Evolutionary conservation across 257 asterid species (phyloP), one percentile per base, ranked within the genome.

Genomic region (Solanum chilense): DNA sequence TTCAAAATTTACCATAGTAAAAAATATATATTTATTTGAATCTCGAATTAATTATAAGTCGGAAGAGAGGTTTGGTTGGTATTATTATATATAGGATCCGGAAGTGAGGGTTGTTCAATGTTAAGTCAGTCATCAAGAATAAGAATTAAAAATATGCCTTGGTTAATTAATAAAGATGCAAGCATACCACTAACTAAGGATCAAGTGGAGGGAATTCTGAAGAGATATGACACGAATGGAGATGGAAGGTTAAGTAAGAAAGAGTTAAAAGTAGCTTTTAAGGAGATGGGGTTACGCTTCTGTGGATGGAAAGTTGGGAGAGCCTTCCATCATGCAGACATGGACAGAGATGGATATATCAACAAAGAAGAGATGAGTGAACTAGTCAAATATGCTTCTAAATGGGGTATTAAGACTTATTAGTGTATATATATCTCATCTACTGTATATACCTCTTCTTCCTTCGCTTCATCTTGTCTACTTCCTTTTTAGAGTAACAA

Each of bases 171-270:
- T 25, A 44, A 78, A 45, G 84, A 78, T 44, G 84, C 64, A 27
- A 78, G 64, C 25, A 45, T 45, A 21, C 74, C 85, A 45, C 29
- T 84, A 25, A 44, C 49, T 12, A 39, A 23, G 52, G 88, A 78
- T 70, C 64, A 71, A 75, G 80, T 89, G 56, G 78, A 82, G 87
- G 21, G 37, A 9, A 25, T 85, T 3, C 80, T 90, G 18, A 41
- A 41, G 31, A n/a, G 37, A 11, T 45, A 64, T 62, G 92, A 90
- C 89, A 83, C 33, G 58, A 86, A 90, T 70, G 88, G 88, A 4
- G 92, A 88, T 21, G 88, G 75, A 13, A 45, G 68, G 71, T 7
- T 90, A 10, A 60, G 66, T 71, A 88, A 31, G 88, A 11, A 56
- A 2, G 90, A 90, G 45, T 29, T 90, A 3, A 84, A 85, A 3